Base-by-base conservation (phyloP, 1,284 basidiomycete species). In the Cryptococcus floricola region DNA sequence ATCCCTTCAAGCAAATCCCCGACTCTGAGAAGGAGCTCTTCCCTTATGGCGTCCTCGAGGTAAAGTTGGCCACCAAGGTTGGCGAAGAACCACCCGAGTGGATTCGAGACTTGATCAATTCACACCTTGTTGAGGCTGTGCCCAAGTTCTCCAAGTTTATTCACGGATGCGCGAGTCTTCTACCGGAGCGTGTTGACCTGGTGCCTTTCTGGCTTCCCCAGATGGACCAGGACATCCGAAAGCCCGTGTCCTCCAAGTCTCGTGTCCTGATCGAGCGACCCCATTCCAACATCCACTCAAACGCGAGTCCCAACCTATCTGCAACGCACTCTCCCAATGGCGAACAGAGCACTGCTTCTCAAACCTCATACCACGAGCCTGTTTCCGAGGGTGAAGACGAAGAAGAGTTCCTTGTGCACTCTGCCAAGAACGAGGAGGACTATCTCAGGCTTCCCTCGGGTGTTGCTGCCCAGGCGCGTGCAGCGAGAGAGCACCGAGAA, bases 11-110 rank as follows among this genome's bases (percentile, higher is more conserved):
- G 12, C 86, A 89, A 67, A 71, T 95, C 47, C 74, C 82, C 1
- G 70, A 81, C 4, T 88, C 88, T 58, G 95, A 98, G 75, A 93
- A 87, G 77, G 94, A 93, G 62, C 75, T 89, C 7, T 98, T 98
- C 85, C 93, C 92, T 77, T 92, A 81, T 62, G 86, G 93, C 48
- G 89, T 98, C 4, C 81, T 98, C 19, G 95, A 98, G 77, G 94
- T 98, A 64, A 98, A 98, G 79, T 79, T 98, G 43, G 95, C 98
- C 77, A 98, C 95, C 7, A 93, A 98, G 73, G 83, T 89, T 63
- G 95, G 96, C 2, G 95, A 98, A 75, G 86, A 97, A 75, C 95
- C 96, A 5, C 95, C 95, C 1, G 82, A 89, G 70, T 98, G 95
- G 95, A 93, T 98, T 37, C 87, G 87, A 12, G 93, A 98, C 59